Conservation (phyloP, 176 grass and related monocot genomes). For the Aegilops sharonensis region DNA sequence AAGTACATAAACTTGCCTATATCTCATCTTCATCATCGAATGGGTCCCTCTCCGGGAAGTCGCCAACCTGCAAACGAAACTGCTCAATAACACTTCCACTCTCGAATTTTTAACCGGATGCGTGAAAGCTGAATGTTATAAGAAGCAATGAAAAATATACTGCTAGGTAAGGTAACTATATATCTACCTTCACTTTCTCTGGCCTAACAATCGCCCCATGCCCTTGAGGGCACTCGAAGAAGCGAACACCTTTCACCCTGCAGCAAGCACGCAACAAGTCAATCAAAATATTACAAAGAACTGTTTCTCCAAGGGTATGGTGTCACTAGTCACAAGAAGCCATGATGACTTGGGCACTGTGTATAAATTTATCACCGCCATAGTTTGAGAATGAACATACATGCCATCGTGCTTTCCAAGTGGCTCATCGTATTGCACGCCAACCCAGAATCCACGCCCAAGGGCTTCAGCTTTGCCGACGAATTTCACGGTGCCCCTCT, state of each 20-base stretch:
- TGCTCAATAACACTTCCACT: background rate
- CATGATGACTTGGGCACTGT: background rate
- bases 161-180: background rate
- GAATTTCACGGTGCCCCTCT: constrained; percentile 86
- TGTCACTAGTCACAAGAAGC: background rate
- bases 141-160: background rate
- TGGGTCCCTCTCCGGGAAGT: constrained; percentile 86
- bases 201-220: constrained; percentile 89
- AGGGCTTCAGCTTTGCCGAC: constrained; percentile 76
- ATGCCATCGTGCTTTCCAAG: constrained; percentile 94
- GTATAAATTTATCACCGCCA: background rate
- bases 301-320: background rate
- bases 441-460: constrained; percentile 86
- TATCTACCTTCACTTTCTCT: constrained; percentile 87
- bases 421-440: constrained; percentile 91
- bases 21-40: constrained; percentile 94
- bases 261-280: constrained; percentile 30
- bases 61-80: constrained; percentile 53
- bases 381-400: constrained; percentile 50
- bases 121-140: background rate
- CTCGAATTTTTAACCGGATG: background rate
- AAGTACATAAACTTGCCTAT: constrained; percentile 19
- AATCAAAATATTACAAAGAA: constrained; percentile 4
- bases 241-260: constrained; percentile 83
- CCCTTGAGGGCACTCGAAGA: constrained; percentile 78